A percentile compares a stretch with the other conserved stretches of the same genome.
phyloP scores from a whole-genome alignment of 352 stramenopile genomes.

The Pythium phragmitis region DNA sequence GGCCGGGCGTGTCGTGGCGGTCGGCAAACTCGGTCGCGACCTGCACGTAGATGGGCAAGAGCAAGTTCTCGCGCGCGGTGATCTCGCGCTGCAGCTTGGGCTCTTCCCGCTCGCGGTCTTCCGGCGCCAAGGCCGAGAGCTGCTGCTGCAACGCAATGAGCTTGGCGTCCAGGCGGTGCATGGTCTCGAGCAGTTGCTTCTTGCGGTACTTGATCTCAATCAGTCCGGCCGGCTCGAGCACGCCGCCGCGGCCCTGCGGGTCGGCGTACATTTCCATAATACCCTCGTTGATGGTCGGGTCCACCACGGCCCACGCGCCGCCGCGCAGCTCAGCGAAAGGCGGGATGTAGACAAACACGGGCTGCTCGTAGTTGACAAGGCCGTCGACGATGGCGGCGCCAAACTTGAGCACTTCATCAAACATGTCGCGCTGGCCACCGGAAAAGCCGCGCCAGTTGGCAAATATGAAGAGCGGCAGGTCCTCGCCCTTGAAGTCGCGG shows the following conservation, averaged over 20 bases:
- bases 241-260: slow-evolving; percentile 91
- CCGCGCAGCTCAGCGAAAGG: slow-evolving; percentile 98
- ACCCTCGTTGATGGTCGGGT: slow-evolving; percentile 98
- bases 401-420: slow-evolving; percentile 99
- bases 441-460: slow-evolving; percentile 99
- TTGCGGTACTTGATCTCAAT: slow-evolving; percentile 99
- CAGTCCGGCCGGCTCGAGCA: slow-evolving; percentile 97
- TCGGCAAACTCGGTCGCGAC: slow-evolving; percentile 99
- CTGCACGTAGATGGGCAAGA: slow-evolving; percentile 97
- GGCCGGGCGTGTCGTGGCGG: slow-evolving; percentile 99
- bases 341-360: slow-evolving; percentile 99
- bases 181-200: slow-evolving; percentile 95
- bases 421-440: slow-evolving; percentile 99
- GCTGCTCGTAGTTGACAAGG: slow-evolving; percentile 98
- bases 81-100: slow-evolving; percentile 90
- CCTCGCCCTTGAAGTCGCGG: slow-evolving; percentile 98
- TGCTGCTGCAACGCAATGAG: slow-evolving; percentile 85
- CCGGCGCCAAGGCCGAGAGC: slow-evolving; percentile 56
- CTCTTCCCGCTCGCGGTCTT: slow-evolving; percentile 43
- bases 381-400: slow-evolving; percentile 99
- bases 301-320: slow-evolving; percentile 99
- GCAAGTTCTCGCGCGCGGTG: slow-evolving; percentile 87
- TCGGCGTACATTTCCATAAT: slow-evolving; percentile 99
- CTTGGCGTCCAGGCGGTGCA: slow-evolving; percentile 96
- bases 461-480: slow-evolving; percentile 99